Conservation (phyloP, 352 stramenopile genomes). For the Pythium aristosporum region DNA sequence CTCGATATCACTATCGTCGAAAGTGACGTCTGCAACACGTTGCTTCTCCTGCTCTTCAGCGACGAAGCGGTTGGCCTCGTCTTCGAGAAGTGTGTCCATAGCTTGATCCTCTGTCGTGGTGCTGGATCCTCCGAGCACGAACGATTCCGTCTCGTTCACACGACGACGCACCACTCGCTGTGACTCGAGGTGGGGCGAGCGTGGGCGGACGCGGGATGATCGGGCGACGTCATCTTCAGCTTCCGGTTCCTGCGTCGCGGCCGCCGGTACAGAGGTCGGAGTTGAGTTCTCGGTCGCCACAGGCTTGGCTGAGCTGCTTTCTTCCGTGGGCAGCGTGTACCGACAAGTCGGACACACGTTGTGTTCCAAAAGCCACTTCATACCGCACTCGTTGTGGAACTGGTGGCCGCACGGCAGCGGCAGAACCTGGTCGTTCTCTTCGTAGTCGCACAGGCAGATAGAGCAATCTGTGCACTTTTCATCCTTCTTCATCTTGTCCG, state of each 20-base stretch:
- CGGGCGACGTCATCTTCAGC: constrained; percentile 25
- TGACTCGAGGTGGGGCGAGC: constrained; percentile 3
- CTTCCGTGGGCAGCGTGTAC: constrained; percentile 52
- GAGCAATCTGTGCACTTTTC: constrained; percentile 67
- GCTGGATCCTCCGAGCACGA: constrained; percentile 23
- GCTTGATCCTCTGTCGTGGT: constrained; percentile 28
- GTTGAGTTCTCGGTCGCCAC: constrained; percentile 16
- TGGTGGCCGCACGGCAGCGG: constrained; percentile 71
- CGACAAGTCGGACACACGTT: constrained; percentile 80
- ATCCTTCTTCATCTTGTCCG: constrained; percentile 30
- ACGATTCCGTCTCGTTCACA: constrained; percentile 30
- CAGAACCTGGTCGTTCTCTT: constrained; percentile 59
- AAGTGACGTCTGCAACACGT: constrained; percentile 33
- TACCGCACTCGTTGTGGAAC: constrained; percentile 77
- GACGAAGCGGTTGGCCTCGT: constrained; percentile 58
- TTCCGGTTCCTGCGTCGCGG: constrained; percentile 28
- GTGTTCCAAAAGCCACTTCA: constrained; percentile 76
- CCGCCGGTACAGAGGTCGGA: background rate
- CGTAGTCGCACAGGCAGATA: constrained; percentile 78
- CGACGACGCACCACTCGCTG: constrained; percentile 59
- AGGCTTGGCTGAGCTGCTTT: constrained; percentile 25
- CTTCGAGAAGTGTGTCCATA: constrained; percentile 61
- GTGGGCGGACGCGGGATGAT: constrained; percentile 19
- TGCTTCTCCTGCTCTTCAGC: constrained; percentile 51
- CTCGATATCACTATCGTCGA: constrained; percentile 65